Conservation (phyloP, 305 asterid genomes). For the Withania somnifera region DNA sequence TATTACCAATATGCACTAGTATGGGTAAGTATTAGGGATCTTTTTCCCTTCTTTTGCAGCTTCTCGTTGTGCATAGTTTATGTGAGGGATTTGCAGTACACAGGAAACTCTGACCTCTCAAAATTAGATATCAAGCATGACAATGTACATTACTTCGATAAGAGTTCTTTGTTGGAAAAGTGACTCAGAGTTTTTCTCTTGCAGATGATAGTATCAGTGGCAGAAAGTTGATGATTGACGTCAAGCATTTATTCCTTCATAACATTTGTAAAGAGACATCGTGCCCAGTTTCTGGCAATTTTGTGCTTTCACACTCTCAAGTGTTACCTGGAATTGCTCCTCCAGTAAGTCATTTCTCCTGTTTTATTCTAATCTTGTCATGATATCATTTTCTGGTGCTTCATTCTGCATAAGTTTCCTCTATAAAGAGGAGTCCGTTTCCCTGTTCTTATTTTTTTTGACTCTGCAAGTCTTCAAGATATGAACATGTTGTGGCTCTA, state of each 20-base stretch:
- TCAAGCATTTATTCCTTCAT: slow-evolving; percentile 33
- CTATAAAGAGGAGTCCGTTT: too few relatives aligned
- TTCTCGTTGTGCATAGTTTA: background rate
- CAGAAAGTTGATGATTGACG: slow-evolving; percentile 65
- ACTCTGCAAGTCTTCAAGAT: too few relatives aligned
- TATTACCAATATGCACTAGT: background rate
- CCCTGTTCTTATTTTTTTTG: too few relatives aligned
- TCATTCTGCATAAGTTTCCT: background rate
- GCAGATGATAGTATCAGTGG: slow-evolving; percentile 52
- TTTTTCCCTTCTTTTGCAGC: background rate
- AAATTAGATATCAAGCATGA: background rate
- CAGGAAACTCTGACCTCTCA: background rate
- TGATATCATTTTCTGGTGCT: background rate
- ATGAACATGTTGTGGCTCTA: too few relatives aligned
- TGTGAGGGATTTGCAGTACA: background rate
- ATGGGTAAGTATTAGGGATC: background rate
- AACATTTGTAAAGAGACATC: slow-evolving; percentile 58
- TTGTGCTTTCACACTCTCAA: slow-evolving; percentile 61
- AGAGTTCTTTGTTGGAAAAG: background rate
- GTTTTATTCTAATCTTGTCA: background rate
- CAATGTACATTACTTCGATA: background rate
- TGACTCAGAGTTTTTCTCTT: background rate
- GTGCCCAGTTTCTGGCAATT: slow-evolving; percentile 70
- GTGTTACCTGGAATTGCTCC: slow-evolving; percentile 69
- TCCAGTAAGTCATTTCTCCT: slow-evolving; percentile 39